Evolutionary conservation across 768 basidiomycete species (phyloP).

Genomic region (Paxillus ammoniavirescens): DNA sequence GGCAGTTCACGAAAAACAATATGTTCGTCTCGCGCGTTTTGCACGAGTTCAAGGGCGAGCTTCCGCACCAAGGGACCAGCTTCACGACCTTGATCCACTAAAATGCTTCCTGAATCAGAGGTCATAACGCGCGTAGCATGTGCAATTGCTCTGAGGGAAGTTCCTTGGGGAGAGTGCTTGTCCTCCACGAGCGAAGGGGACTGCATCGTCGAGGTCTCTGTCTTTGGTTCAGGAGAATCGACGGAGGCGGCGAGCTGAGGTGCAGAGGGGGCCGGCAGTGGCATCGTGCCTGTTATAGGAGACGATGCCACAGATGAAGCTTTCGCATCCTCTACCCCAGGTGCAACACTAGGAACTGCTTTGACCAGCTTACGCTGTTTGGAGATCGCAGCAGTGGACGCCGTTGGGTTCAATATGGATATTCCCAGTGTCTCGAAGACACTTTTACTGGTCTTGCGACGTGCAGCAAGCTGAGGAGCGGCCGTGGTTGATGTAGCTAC

Average conservation of each 20-base stretch:
- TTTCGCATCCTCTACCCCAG: conserved; percentile 11
- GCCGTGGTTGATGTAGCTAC: conserved; percentile 5
- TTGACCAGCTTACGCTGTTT: conserved; percentile 21
- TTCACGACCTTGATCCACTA: conserved; percentile 68
- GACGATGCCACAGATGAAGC: conserved; percentile 17
- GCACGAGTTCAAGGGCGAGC: conserved; percentile 67
- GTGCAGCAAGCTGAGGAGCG: conserved; percentile 13
- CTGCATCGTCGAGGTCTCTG: conserved; percentile 28
- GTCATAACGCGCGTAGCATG: conserved; percentile 90
- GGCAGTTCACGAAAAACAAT: conserved; percentile 38
- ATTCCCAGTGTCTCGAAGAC: conserved; percentile 74
- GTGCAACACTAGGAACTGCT: conserved; percentile 22
- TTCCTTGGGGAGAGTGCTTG: conserved; percentile 49
- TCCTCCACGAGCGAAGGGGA: conserved; percentile 26
- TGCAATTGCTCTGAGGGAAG: conserved; percentile 70
- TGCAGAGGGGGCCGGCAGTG: conserved; percentile 15
- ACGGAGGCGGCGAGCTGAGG: conserved; percentile 29
- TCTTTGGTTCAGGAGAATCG: conserved; percentile 20
- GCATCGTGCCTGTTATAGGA: conserved; percentile 16
- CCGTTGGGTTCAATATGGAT: conserved; percentile 56
- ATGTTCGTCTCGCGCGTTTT: conserved; percentile 63
- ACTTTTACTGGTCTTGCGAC: conserved; percentile 54
- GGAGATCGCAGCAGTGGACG: conserved; percentile 26
- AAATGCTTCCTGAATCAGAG: conserved; percentile 68
- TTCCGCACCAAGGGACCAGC: conserved; percentile 57